A percentile compares a stretch with the other conserved stretches of the same genome.
Conservation (phyloP, 2,329 filamentous ascomycete genomes). For the Parafenestella ontariensis region DNA sequence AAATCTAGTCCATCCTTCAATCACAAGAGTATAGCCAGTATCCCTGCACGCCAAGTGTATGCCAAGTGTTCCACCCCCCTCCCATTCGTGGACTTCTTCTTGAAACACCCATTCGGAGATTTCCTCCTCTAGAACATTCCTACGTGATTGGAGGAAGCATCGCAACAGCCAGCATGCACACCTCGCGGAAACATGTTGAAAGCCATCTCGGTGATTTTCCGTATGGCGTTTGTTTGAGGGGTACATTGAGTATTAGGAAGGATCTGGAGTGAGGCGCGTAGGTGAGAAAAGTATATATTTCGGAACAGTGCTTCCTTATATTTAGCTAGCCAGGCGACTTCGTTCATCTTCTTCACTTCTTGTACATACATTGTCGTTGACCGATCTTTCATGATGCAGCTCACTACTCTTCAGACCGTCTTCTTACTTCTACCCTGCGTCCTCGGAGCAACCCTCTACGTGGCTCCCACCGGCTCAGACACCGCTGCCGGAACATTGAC, state of each 20-base stretch:
- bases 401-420: slow-evolving; percentile 15
- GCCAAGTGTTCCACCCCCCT: no score
- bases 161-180: background rate
- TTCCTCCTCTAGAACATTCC: background rate
- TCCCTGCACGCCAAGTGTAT: slow-evolving; percentile 1
- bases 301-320: background rate
- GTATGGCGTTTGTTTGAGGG: background rate
- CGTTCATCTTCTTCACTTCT: background rate
- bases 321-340: background rate
- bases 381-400: slow-evolving; percentile 10
- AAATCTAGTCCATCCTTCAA: background rate
- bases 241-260: background rate
- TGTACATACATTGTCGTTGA: background rate
- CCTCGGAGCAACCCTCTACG: slow-evolving; percentile 51
- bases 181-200: background rate
- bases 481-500: slow-evolving; percentile 51
- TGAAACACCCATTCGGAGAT: slow-evolving; percentile 4
- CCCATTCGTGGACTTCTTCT: slow-evolving; percentile 1
- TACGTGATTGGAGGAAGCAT: background rate
- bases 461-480: slow-evolving; percentile 52
- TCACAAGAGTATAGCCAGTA: background rate
- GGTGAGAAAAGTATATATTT: background rate
- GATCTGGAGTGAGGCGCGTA: background rate
- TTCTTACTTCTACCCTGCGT: slow-evolving; percentile 17
- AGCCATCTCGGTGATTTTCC: background rate